Base-by-base conservation (phyloP, 371 early-diverging fungal species). In the Lichtheimia ramosa region DNA sequence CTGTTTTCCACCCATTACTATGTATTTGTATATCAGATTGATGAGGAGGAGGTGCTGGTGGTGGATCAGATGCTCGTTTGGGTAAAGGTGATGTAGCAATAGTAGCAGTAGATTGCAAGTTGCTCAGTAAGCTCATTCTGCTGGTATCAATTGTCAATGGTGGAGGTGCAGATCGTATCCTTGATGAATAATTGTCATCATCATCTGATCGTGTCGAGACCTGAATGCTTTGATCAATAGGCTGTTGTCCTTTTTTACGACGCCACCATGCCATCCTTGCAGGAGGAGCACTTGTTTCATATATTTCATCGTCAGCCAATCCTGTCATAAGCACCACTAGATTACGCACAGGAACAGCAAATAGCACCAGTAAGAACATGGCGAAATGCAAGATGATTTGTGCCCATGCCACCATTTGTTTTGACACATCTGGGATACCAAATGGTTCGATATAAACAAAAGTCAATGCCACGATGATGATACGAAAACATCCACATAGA, bases 371-470 rank as follows among this genome's bases (percentile, higher is more conserved):
- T 24, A 79, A 55, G 16, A 67, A 69, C 2, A 63, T 70, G 14
- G 73, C 46, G 50, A 65, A 68, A 50, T 79, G 79, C 15, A 79
- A 43, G 5, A 59, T 56, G 14, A 79, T 56, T 51, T 79, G 79
- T 8, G 62, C 51, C 48, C 74, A 79, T 1, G 67, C 79, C 0
- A 79, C 49, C 10, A 65, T 68, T 39, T 73, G 74, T 42, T 79
- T 79, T 25, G 62, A 48, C 1, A 61, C 53, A 28, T 68, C 62
- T 40, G 63, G 49, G 0, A 61, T 34, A 12, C 54, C 42, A 1
- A 64, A 43, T 7, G 25, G 20, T 6, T 65, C 61, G 7, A 65
- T 28, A 42, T 73, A 79, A 2, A 59, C 28, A 13, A 79, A 57
- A 42, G 70, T 79, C 3, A 79, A 43, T 13, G 65, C 13, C 3